phyloP scores from a whole-genome alignment of 441 rosid species.

The Erodium moschatum region DNA sequence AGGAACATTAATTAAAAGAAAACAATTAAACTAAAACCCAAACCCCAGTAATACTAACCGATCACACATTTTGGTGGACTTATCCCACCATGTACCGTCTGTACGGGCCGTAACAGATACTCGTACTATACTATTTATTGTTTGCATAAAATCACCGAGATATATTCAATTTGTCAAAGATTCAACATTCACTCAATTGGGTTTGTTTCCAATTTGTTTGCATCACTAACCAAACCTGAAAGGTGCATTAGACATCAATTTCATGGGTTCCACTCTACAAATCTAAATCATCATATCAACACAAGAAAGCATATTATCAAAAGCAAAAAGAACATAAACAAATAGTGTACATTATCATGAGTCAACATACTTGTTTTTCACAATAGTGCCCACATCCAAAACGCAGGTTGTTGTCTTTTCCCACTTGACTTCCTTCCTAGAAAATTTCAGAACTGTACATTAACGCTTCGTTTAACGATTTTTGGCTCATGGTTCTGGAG shows the following conservation, averaged over 20 bases:
- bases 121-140: no score
- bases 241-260: not conserved
- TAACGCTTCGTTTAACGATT: no score
- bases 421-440: no score
- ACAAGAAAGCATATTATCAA: not conserved
- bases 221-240: constrained; percentile 3
- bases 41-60: no score
- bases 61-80: no score
- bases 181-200: constrained; percentile 8
- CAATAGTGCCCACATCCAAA: constrained; percentile 6
- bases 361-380: not conserved
- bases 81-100: no score
- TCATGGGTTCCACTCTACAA: constrained; percentile 7
- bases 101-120: no score
- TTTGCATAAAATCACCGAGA: not conserved
- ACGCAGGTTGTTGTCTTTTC: not conserved
- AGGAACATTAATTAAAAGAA: no score
- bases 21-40: no score
- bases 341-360: not conserved
- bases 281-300: not conserved
- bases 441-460: no score
- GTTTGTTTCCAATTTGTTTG: constrained; percentile 9
- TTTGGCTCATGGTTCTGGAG: no score
- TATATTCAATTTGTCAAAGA: constrained; percentile 17
- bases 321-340: not conserved